These are phyloP conservation scores for Henckelia pumila DNA, from an alignment of 257 asterid genomes.

Conservation along the genomic window DNA sequence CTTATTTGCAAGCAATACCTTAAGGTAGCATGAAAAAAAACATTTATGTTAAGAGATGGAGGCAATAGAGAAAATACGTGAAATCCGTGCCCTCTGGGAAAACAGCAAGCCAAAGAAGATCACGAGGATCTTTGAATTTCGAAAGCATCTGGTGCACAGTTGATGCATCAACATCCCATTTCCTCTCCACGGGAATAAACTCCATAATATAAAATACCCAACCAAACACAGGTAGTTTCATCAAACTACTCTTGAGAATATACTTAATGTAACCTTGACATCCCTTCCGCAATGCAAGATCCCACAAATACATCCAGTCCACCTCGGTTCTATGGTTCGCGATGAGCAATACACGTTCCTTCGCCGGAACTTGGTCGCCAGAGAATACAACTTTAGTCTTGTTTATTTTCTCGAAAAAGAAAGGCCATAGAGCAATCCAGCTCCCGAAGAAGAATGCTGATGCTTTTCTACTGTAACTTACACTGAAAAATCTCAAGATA, in stretches of 20 bases:
- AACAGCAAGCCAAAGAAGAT: constrained; percentile 87
- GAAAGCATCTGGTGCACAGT: constrained; percentile 53
- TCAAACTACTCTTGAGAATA: constrained; percentile 79
- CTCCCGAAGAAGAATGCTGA: constrained; percentile 67
- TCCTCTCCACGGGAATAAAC: constrained; percentile 85
- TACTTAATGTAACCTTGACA: constrained; percentile 66
- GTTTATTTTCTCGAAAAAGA: constrained; percentile 74
- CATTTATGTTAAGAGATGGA: constrained; percentile 12
- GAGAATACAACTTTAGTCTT: constrained; percentile 73
- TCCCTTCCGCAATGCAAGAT: constrained; percentile 78
- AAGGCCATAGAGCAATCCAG: constrained; percentile 94
- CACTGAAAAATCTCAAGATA: constrained; percentile 51
- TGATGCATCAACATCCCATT: constrained; percentile 79
- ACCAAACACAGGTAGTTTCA: constrained; percentile 85
- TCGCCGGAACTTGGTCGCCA: constrained; percentile 64
- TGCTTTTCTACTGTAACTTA: constrained; percentile 60
- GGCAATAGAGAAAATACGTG: constrained; percentile 47
- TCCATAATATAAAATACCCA: constrained; percentile 86
- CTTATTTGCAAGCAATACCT: background rate
- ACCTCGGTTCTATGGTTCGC: constrained; percentile 93
- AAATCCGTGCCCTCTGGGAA: constrained; percentile 98
- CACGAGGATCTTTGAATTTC: constrained; percentile 51
- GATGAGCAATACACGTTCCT: constrained; percentile 64
- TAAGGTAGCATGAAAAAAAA: background rate
- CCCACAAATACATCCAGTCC: constrained; percentile 98